Base-by-base conservation (phyloP, 2,329 filamentous ascomycete species). In the Lachnellula suecica region DNA sequence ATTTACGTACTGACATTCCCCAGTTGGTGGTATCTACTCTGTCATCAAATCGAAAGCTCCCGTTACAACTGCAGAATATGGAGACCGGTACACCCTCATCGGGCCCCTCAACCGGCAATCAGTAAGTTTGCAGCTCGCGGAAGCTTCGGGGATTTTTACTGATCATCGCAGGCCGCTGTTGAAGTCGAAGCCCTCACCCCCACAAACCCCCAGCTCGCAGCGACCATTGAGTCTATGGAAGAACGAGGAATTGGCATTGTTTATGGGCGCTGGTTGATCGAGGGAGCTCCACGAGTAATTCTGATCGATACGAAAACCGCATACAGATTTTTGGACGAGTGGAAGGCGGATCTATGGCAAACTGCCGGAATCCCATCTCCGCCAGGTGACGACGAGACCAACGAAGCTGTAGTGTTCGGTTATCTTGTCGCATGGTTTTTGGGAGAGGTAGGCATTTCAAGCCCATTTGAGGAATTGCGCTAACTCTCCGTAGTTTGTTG, bases 1-100 rank as follows among this genome's bases (percentile, higher is more conserved):
- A 24, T 22, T 17, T 42, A 29, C n/a, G 7, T 48, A 35, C 57
- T 64, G 42, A 62, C 45, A 2, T 23, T 4, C 6, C 20, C 31
- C 38, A 95, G 94, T 99, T 57, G 94, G 94, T 68, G 94, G 94
- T 66, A 99, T 99, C 75, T 99, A 99, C 79, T 97, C 93, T 15
- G 94, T 99, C 61, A 86, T 99, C 74, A 99, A 99, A 74, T 99
- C 94, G 57, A 99, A 99, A 74, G 93, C 94, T 34, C 93, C 94
- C 46, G 94, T 97, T 57, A 97, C 94, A 40, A 97, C 93, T 1
- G 91, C 91, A 56, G 94, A 99, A 73, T 99, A 97, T 94, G 94
- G 94, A 72, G 91, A 96, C 54, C 85, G 91, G 61, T 99, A 99
- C 74, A 96, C 91, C 24, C 82, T 97, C 60, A 92, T 99, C 70